These are phyloP conservation scores for Pseudogymnoascus sp. DNA, from an alignment of 2,329 filamentous ascomycete species.

Conservation along the genomic window DNA sequence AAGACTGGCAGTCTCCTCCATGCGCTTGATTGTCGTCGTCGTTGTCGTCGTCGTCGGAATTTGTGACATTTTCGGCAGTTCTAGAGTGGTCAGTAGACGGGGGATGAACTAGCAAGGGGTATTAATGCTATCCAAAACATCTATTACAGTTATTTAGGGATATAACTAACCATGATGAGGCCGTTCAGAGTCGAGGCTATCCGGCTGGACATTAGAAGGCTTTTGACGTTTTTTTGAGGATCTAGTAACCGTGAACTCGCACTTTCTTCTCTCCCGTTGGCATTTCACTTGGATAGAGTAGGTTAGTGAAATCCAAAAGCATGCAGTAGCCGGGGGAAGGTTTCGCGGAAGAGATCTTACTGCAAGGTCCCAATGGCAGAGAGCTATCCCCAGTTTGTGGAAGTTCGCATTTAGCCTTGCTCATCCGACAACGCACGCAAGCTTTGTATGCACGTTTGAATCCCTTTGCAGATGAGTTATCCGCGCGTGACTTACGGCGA, in stretches of 20 bases:
- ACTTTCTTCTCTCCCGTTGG: slow-evolving; percentile 43
- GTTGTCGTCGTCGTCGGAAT: not conserved
- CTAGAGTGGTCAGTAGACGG: not conserved
- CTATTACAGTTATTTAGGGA: not conserved
- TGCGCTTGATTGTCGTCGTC: not conserved
- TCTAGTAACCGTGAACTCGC: slow-evolving; percentile 36
- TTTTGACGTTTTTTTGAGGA: slow-evolving; percentile 29
- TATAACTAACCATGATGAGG: not conserved
- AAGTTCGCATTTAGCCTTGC: slow-evolving; percentile 44
- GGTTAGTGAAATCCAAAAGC: not conserved
- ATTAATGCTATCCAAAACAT: not conserved
- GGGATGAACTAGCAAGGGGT: not conserved
- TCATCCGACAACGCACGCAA: slow-evolving; percentile 44
- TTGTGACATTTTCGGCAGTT: not conserved
- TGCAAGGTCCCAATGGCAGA: slow-evolving; percentile 35
- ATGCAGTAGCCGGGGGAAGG: not conserved
- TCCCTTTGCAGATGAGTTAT: slow-evolving; percentile 18
- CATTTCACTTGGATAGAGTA: slow-evolving; percentile 31
- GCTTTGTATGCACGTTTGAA: slow-evolving; percentile 49
- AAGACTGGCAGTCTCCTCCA: not conserved
- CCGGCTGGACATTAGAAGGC: not conserved
- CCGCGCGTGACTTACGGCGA: not conserved
- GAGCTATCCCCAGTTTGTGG: slow-evolving; percentile 35
- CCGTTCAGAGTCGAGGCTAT: not conserved
- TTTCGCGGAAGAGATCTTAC: not conserved